Percentiles rank a stretch among this genome's conserved stretches.
Conservation (phyloP, 345 rosid species). For the Syzygium aromaticum region DNA sequence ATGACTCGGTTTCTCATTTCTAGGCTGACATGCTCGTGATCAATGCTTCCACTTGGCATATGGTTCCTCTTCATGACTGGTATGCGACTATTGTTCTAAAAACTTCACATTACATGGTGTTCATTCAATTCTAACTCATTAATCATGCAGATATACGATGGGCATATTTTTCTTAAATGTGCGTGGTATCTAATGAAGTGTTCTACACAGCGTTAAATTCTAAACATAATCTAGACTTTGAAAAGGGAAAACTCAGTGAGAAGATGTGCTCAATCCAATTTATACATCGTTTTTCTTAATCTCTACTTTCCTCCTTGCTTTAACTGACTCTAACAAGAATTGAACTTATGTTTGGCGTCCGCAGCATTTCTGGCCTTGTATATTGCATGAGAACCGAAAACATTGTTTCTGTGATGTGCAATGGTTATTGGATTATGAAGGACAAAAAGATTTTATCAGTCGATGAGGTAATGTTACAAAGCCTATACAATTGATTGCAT, state of each 20-base stretch:
- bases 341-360: neutral
- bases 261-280: neutral
- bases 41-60: constrained; percentile 43
- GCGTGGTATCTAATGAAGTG: neutral
- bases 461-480: constrained; percentile 27
- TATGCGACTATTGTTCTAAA: neutral
- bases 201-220: neutral
- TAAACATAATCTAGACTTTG: neutral
- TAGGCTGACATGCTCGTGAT: constrained; percentile 64
- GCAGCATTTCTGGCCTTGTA: constrained; percentile 57
- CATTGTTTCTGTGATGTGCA: constrained; percentile 57
- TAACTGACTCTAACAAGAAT: neutral
- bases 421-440: constrained; percentile 69
- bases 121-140: neutral
- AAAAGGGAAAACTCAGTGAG: neutral
- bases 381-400: constrained; percentile 66
- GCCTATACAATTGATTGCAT: neutral
- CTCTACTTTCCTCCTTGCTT: neutral
- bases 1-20: constrained; percentile 1
- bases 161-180: neutral
- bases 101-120: neutral
- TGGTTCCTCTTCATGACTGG: constrained; percentile 67
- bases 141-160: neutral
- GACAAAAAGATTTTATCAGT: constrained; percentile 46
- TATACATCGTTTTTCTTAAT: neutral